phyloP scores from a whole-genome alignment of 129 eudicot species.

The Flaveria sonorensis region DNA sequence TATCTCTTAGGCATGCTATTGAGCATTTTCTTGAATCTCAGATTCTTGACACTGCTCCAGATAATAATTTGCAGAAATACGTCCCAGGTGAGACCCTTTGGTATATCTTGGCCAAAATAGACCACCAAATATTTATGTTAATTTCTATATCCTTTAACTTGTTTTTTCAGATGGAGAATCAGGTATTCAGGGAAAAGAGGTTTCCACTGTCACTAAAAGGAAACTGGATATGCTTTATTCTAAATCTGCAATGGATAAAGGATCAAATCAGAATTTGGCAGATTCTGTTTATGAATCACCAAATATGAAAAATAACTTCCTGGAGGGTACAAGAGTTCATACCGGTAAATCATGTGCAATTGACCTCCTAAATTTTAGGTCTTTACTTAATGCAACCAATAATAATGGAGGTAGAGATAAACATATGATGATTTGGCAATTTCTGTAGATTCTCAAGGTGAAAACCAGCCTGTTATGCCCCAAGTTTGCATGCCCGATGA shows the following conservation, averaged over 20 bases:
- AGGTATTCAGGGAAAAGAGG: conserved; percentile 68
- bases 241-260: conserved; percentile 52
- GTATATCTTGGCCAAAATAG: conserved; percentile 6
- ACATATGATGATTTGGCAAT: conserved; percentile 33
- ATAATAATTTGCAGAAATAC: conserved; percentile 56
- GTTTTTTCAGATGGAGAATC: conserved; percentile 82
- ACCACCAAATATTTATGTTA: background rate
- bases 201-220: conserved; percentile 44
- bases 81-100: conserved; percentile 65
- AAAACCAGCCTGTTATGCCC: conserved; percentile 61
- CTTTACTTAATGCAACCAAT: conserved; percentile 38
- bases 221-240: conserved; percentile 47
- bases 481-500: conserved; percentile 45
- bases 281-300: conserved; percentile 44
- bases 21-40: conserved; percentile 79
- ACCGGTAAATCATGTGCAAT: conserved; percentile 28
- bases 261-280: conserved; percentile 54
- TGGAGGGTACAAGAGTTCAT: conserved; percentile 36
- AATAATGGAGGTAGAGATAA: conserved; percentile 26
- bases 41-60: conserved; percentile 50
- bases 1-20: conserved; percentile 83
- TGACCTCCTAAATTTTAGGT: conserved; percentile 31
- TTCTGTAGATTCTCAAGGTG: conserved; percentile 65
- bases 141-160: conserved; percentile 3
- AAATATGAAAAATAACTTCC: conserved; percentile 30